These are phyloP conservation scores for Dipteronia dyeriana DNA, from an alignment of 345 rosid species.

Conservation along the genomic window DNA sequence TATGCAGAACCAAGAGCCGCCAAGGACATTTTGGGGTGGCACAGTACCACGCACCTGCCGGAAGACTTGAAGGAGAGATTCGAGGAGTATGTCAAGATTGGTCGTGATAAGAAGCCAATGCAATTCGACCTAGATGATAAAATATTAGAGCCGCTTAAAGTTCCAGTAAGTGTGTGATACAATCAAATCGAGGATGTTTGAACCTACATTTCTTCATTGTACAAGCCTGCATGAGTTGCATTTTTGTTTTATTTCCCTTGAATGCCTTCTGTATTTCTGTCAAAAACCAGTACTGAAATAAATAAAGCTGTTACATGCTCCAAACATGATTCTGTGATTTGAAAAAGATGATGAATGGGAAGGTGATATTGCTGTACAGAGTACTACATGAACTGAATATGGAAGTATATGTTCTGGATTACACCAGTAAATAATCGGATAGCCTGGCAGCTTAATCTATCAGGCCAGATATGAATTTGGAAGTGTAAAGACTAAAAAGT, in stretches of 20 bases:
- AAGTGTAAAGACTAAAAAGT: too few relatives aligned
- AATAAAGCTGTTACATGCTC: slow-evolving; percentile 1
- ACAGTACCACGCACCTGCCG: slow-evolving; percentile 63
- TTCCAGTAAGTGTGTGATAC: slow-evolving; percentile 57
- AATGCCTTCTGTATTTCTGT: neutral
- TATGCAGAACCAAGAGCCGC: slow-evolving; percentile 97
- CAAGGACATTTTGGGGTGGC: slow-evolving; percentile 81
- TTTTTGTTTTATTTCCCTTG: neutral
- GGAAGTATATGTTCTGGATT: too few relatives aligned
- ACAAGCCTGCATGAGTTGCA: slow-evolving; percentile 4
- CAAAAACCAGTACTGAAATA: neutral
- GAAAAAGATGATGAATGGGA: neutral
- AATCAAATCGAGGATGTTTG: neutral
- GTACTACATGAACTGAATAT: too few relatives aligned
- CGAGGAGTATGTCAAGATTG: slow-evolving; percentile 75
- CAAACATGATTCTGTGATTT: neutral
- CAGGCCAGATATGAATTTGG: too few relatives aligned
- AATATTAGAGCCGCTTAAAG: slow-evolving; percentile 74
- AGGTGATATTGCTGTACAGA: too few relatives aligned
- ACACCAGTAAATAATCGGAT: too few relatives aligned
- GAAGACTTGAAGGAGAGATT: slow-evolving; percentile 83
- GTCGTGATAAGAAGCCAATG: slow-evolving; percentile 79
- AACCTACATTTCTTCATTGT: neutral
- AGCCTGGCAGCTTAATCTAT: too few relatives aligned
- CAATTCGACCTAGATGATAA: slow-evolving; percentile 80